Conservation (phyloP, 176 grass and related monocot genomes). For the Carex parvula region DNA sequence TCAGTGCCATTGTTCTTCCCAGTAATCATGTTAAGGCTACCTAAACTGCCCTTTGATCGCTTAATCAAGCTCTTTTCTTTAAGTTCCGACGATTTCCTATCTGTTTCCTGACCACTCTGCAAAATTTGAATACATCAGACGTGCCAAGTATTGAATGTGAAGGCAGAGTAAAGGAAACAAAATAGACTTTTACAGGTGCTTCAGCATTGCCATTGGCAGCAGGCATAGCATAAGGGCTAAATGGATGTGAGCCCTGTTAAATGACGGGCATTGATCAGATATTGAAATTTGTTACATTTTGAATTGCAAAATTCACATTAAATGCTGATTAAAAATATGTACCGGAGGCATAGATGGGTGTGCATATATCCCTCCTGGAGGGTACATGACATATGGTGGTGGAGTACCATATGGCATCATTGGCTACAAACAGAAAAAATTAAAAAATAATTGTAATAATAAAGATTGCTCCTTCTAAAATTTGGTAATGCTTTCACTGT, state of each 20-base stretch:
- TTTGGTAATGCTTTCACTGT: neutral
- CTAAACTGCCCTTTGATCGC: slow-evolving; percentile 93
- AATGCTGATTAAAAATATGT: slow-evolving; percentile 34
- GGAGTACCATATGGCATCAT: slow-evolving; percentile 86
- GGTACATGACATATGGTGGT: slow-evolving; percentile 83
- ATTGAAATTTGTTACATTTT: slow-evolving; percentile 25
- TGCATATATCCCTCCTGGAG: slow-evolving; percentile 90
- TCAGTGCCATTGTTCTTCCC: slow-evolving; percentile 53
- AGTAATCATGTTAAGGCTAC: slow-evolving; percentile 91
- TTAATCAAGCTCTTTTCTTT: slow-evolving; percentile 79
- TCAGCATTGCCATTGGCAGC: slow-evolving; percentile 69
- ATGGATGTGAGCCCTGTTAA: slow-evolving; percentile 74
- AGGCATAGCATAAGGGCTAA: slow-evolving; percentile 63
- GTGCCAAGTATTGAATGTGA: slow-evolving; percentile 19
- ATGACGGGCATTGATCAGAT: slow-evolving; percentile 22
- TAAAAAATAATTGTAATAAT: slow-evolving; percentile 15
- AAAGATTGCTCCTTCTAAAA: slow-evolving; percentile 16
- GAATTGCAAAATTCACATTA: slow-evolving; percentile 14
- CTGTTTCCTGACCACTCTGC: slow-evolving; percentile 54
- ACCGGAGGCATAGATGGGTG: slow-evolving; percentile 85
- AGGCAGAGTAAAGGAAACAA: neutral
- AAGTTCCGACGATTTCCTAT: slow-evolving; percentile 63
- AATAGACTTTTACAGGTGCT: slow-evolving; percentile 55
- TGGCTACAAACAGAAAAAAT: slow-evolving; percentile 44
- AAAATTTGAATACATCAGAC: slow-evolving; percentile 41